Base-by-base conservation (phyloP, 352 stramenopile genomes). In the Globisporangium cystogenes region DNA sequence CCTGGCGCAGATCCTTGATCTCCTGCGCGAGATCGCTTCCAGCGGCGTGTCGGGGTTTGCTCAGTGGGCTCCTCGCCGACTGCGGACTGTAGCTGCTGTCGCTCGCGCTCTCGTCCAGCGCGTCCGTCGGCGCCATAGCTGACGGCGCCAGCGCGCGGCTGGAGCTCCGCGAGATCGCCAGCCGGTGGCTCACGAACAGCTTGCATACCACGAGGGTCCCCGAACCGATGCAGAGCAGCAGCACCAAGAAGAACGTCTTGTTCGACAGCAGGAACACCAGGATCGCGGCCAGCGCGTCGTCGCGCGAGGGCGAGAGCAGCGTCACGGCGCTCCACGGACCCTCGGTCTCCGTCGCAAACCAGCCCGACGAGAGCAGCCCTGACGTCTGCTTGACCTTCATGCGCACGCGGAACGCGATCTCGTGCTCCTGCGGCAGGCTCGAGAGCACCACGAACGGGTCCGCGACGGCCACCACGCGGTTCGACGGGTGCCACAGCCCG, bases 1-100 rank as follows among this genome's bases (percentile, higher is more conserved):
- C 82, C 49, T 90, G 79, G 11, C 77, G 74, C 42, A 92, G 64
- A 45, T 92, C 64, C 20, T 49, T 53, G 31, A 92, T 65, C 55
- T 92, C 82, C 44, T 86, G 74, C 50, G 84, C 53, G 29, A 87
- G 46, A 11, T 69, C 59, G 7, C 24, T 50, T 33, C 37, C 62
- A 52, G 26, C 26, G 26, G 26, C 26, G 29, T 35, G 29, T 35
- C 29, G 8, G 8, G 2, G 8, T 8, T 35, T 35, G 7, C 29
- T 35, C 29, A 35, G 10, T 12, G 29, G 29, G 8, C 29, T 35
- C 7, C 8, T 35, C 10, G 23, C 7, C 39, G 7, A 27, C 21
- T 31, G 41, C n/a, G 29, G 29, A 42, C 60, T 52, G 18, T 51
- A 4, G 48, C n/a, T 20, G 18, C 15, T n/a, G 40, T 49, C 44